Evolutionary conservation across 2,329 filamentous ascomycete species (phyloP), one percentile per base, ranked within the genome.

Genomic region (Periconia macrospinosa): DNA sequence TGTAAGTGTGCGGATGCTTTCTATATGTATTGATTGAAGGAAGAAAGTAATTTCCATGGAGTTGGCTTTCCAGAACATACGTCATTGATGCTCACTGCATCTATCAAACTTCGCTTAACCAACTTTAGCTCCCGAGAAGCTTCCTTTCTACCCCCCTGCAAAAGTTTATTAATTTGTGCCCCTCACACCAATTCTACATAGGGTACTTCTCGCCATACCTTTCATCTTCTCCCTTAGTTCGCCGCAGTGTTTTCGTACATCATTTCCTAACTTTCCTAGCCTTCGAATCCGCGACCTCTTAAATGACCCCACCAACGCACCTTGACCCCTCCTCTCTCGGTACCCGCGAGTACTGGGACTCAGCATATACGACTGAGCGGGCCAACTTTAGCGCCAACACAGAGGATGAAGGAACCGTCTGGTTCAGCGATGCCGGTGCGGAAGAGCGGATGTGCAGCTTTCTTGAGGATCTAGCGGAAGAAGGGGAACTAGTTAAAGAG

Each of bases 351-450:
- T 79, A 79, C 68, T 79, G 78, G 77, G 77, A 93, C 73, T 77
- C 76, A 18, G 84, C 91, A 58, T 94, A 95, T 79, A 78, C 81
- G 1, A 81, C 79, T 61, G 89, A 94, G 74, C 79, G 91, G 49
- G 72, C 78, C 55, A 93, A 94, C 76, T 85, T 92, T 74, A 76
- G 83, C 50, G 74, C 83, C 57, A 86, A 95, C 76, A 85, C 90
- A 10, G 76, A 83, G 52, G 90, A 96, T 78, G 88, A 88, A 55
- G 93, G 93, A 61, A 96, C 92, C 30, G 86, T 94, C 65, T 99
- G 94, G 94, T 99, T 99, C 82, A 89, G 92, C 72, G 94, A 97
- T 77, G 90, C 91, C 30, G 86, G 89, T 68, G 94, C 94, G 57
- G 91, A 96, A 68, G 81, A 86, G 57, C 92, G 92, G 68, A 86